These are phyloP conservation scores for Penicillium psychrofluorescens DNA, from an alignment of 495 filamentous ascomycete genomes.

Conservation along the genomic window DNA sequence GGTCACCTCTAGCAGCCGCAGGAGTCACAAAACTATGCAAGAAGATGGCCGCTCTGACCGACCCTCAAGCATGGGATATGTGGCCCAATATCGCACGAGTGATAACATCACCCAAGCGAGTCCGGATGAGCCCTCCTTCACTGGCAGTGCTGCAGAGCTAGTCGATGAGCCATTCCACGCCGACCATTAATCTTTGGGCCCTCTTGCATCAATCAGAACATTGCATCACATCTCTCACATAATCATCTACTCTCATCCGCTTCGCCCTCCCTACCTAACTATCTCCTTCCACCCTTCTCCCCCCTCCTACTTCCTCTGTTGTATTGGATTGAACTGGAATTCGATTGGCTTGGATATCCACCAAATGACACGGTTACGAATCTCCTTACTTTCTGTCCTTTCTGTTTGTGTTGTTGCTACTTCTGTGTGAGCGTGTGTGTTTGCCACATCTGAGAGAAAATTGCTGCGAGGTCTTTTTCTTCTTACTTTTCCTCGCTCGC, in stretches of 20 bases:
- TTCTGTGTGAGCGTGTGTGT: too few species aligned
- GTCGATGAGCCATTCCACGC: slow-evolving; percentile 25
- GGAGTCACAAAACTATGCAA: slow-evolving; percentile 19
- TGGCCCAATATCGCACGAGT: slow-evolving; percentile 58
- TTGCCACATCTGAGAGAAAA: background rate
- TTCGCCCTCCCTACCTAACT: background rate
- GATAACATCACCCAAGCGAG: slow-evolving; percentile 53
- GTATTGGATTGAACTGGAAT: too few species aligned
- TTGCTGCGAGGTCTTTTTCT: slow-evolving; percentile 12
- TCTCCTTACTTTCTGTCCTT: slow-evolving; percentile 17
- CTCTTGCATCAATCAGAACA: too few species aligned
- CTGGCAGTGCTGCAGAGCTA: slow-evolving; percentile 43
- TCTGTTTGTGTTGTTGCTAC: background rate
- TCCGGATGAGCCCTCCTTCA: slow-evolving; percentile 44
- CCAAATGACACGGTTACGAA: slow-evolving; percentile 28
- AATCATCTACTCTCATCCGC: background rate
- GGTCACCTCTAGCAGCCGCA: slow-evolving; percentile 25
- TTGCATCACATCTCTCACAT: too few species aligned
- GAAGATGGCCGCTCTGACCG: slow-evolving; percentile 42
- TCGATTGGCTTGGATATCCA: slow-evolving; percentile 5
- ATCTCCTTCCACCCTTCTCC: background rate
- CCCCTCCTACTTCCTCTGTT: slow-evolving; percentile 1
- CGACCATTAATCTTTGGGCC: background rate
- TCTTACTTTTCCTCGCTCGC: background rate
- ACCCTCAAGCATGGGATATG: slow-evolving; percentile 63